These are phyloP conservation scores for Leccinum subtestaceum DNA, from an alignment of 768 basidiomycete genomes.

Conservation along the genomic window DNA sequence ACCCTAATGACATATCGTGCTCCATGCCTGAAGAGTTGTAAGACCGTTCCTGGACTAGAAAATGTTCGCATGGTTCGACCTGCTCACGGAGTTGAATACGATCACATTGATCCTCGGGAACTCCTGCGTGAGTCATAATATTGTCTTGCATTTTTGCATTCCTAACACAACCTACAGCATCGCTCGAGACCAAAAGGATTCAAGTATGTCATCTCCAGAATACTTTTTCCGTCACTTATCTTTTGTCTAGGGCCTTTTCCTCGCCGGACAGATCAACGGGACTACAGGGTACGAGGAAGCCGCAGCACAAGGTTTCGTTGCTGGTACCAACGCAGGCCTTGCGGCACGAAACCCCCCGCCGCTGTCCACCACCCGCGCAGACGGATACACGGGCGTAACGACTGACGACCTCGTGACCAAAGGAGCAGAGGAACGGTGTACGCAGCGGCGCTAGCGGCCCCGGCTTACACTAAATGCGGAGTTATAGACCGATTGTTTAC, in stretches of 20 bases:
- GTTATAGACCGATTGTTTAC: constrained; percentile 88
- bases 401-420: constrained; percentile 88
- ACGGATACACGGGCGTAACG: constrained; percentile 87
- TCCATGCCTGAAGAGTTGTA: constrained; percentile 86
- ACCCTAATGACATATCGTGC: constrained; percentile 87
- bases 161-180: constrained; percentile 44
- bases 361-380: constrained; percentile 75
- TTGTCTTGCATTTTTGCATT: not conserved
- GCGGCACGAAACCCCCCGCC: constrained; percentile 54
- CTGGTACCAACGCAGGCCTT: constrained; percentile 85
- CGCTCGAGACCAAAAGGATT: constrained; percentile 84
- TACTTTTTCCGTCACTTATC: not conserved
- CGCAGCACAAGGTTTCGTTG: constrained; percentile 79
- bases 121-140: constrained; percentile 52
- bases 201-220: constrained; percentile 38
- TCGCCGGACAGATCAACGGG: constrained; percentile 90
- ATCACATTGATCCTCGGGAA: constrained; percentile 84
- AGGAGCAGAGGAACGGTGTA: constrained; percentile 90
- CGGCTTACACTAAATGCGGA: not conserved
- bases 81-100: constrained; percentile 93
- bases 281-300: constrained; percentile 96
- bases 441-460: constrained; percentile 8
- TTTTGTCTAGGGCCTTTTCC: constrained; percentile 63
- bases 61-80: constrained; percentile 80
- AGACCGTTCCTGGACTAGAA: constrained; percentile 81